phyloP scores from a whole-genome alignment of 495 filamentous ascomycete genomes.

The Aspergillus incahuasiensis region DNA sequence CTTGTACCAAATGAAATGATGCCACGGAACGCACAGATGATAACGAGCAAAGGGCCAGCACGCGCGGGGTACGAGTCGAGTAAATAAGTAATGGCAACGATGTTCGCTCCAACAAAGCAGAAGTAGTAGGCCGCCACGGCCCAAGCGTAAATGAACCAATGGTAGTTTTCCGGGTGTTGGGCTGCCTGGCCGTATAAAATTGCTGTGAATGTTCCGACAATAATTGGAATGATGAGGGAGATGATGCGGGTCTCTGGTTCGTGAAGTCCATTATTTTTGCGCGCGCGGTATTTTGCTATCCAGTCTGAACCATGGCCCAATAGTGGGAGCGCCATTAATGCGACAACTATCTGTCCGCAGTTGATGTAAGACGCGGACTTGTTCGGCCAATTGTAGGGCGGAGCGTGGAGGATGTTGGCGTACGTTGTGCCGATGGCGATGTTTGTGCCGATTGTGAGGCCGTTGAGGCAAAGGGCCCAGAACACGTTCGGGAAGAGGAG shows the following conservation, averaged over 20 bases:
- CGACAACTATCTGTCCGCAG: slow-evolving; percentile 23
- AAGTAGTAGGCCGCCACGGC: slow-evolving; percentile 33
- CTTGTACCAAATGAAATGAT: slow-evolving; percentile 35
- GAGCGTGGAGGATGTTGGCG: slow-evolving; percentile 24
- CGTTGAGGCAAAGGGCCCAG: slow-evolving; percentile 36
- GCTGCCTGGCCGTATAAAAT: slow-evolving; percentile 32
- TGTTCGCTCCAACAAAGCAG: slow-evolving; percentile 35
- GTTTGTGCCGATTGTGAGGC: slow-evolving; percentile 33
- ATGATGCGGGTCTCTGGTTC: slow-evolving; percentile 32
- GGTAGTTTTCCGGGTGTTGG: slow-evolving; percentile 25
- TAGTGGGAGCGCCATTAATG: not conserved
- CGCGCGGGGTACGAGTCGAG: slow-evolving; percentile 35
- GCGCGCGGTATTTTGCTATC: slow-evolving; percentile 23
- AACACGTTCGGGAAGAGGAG: slow-evolving; percentile 38
- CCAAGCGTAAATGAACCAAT: slow-evolving; percentile 34
- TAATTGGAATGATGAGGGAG: slow-evolving; percentile 28
- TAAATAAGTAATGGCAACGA: slow-evolving; percentile 35
- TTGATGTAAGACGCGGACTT: slow-evolving; percentile 30
- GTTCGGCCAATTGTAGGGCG: slow-evolving; percentile 33
- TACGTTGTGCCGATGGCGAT: slow-evolving; percentile 38
- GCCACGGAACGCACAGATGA: slow-evolving; percentile 38
- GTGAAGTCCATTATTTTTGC: slow-evolving; percentile 25
- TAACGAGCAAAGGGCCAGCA: slow-evolving; percentile 31
- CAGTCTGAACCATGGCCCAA: slow-evolving; percentile 24
- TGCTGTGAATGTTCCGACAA: slow-evolving; percentile 26